phyloP scores from a whole-genome alignment of 2,329 filamentous ascomycete species.

The Penicillium sp. region DNA sequence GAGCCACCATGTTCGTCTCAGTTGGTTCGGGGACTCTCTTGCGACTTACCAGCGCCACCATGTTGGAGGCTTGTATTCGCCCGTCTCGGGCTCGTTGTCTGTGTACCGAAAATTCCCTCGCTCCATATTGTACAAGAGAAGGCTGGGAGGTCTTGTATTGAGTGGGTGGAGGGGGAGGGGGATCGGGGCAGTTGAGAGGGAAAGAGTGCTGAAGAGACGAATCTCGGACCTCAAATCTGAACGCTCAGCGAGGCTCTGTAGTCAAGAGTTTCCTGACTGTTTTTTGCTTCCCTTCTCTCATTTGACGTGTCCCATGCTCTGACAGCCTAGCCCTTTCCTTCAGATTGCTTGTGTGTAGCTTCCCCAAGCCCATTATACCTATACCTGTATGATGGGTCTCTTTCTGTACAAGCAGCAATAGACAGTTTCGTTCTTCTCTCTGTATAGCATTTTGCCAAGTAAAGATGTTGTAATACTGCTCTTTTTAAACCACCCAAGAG shows the following conservation, averaged over 20 bases:
- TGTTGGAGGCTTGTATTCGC: not conserved
- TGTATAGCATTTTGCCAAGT: not conserved
- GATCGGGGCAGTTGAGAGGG: not conserved
- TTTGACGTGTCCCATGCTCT: not conserved
- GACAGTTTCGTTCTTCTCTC: not conserved
- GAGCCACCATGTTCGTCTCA: not conserved
- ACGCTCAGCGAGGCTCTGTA: not conserved
- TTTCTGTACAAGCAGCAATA: not conserved
- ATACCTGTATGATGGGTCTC: not conserved
- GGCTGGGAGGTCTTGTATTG: not conserved
- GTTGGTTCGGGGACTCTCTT: not conserved
- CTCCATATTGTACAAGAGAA: not conserved
- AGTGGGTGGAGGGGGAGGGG: not conserved
- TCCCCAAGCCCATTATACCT: not conserved
- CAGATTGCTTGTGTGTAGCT: not conserved
- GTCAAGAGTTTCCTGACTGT: too few species aligned
- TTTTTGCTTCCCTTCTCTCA: not conserved
- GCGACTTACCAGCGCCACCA: conserved; percentile 10
- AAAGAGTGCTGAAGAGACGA: not conserved
- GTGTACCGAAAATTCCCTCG: not conserved
- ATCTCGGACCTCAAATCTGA: not conserved
- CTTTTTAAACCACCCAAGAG: not conserved
- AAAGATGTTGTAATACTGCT: not conserved
- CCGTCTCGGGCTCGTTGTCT: not conserved
- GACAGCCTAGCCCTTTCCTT: not conserved